Base-by-base conservation (phyloP, 768 basidiomycete genomes). In the Leccinum disarticulatum region DNA sequence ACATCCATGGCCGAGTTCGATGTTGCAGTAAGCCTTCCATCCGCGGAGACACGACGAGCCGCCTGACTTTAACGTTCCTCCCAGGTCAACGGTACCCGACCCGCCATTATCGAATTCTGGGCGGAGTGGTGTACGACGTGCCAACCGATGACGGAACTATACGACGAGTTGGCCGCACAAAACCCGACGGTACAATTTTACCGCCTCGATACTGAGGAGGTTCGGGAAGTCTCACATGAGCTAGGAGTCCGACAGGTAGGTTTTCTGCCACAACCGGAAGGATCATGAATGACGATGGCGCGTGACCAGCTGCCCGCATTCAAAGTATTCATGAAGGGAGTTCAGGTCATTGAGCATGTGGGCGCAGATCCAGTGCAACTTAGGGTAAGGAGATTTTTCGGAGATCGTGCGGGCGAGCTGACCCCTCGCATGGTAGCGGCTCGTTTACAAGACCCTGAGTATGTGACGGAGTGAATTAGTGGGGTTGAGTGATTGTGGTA, bases 101-200 rank as follows among this genome's bases (percentile, higher is more conserved):
- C 71, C 8, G 71, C 53, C 55, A 64, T 72, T 57, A 65, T 72
- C 22, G 71, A 72, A 53, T 72, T 73, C 66, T 73, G 70, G 70
- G 70, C 70, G 55, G 69, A 73, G 13, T 72, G 70, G 70, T 72
- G 70, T 27, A 17, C 19, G 35, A 65, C 68, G n/a, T 73, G 70
- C 54, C 61, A 58, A 46, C 25, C 58, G 8, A 65, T 55, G 64
- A 56, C 71, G 41, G 11, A 60, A 6, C 19, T 69, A 10, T 72
- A 68, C 49, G 57, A 71, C 58, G 64, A 59, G 56, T 31, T 72
- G 62, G 67, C 70, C 52, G 63, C 61, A 7, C 67, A 71, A 67
- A 65, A 73, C 49, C 70, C 71, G 9, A 5, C 14, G 27, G 70
- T 62, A 0, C 46, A 70, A 1, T 71, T 71, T 60, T 73, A 73